Evolutionary conservation across 768 basidiomycete species (phyloP), one percentile per base, ranked within the genome.

Genomic region (Pisolithus sp.): DNA sequence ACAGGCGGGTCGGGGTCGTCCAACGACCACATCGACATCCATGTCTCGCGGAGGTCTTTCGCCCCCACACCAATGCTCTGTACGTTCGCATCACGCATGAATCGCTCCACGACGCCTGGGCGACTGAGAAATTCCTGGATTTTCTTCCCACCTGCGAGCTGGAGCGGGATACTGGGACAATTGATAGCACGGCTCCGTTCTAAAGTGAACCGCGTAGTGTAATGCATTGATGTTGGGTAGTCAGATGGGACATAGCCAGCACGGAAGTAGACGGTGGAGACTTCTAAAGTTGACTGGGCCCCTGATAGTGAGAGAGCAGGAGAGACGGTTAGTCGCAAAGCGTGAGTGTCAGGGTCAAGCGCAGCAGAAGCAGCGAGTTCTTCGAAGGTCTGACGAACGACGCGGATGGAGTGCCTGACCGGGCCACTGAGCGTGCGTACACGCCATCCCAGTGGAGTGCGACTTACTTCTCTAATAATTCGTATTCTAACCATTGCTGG

Each of bases 121-220:
- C 81, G 78, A 7, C 85, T 80, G 15, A 99, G 76, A 0, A 86
- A 88, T 61, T 97, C 84, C 67, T 98, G 95, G 0, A 99, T 82
- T 63, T 96, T 96, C 76, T 99, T 99, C 3, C 86, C 85, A 0
- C 95, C 95, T 0, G 94, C 93, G n/a, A 97, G 81, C 57, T 98
- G 95, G 13, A 98, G 76, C 5, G 87, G 83, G 57, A 97, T 81
- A 1, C 83, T 82, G 0, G 95, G 95, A 62, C 95, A 99, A 56
- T 97, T 95, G 73, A 93, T 93, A 0, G 95, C 93, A 48, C 68
- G 73, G 6, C 87, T 89, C 37, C 82, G 76, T 64, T 98, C 94
- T 34, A 98, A 76, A 13, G 81, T 68, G 59, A 87, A 78, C 7
- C 95, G 88, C 1, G 83, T 87, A 7, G 68, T 62, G 71, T 90